Percentiles rank a stretch among this genome's conserved stretches.
These are phyloP conservation scores for Penicillium mononematosum DNA, from an alignment of 495 filamentous ascomycete species.

Conservation along the genomic window DNA sequence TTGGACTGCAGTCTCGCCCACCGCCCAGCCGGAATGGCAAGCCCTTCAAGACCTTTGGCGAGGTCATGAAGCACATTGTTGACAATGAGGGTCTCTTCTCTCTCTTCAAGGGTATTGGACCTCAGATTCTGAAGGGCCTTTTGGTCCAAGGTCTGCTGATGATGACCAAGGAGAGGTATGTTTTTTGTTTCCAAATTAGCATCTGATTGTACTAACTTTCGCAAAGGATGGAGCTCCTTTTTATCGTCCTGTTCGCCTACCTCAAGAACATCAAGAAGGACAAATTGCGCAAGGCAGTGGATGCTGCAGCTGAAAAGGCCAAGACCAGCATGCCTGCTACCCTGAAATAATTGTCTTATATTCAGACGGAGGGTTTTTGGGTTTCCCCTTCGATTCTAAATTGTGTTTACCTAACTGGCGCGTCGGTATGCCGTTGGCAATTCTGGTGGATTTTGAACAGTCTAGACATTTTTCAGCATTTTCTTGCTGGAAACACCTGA, in stretches of 20 bases:
- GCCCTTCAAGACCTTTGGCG: constrained; percentile 89
- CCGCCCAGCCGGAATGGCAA: constrained; percentile 82
- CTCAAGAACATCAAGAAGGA: constrained; percentile 66
- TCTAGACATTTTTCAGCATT: constrained; percentile 19
- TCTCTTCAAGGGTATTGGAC: constrained; percentile 95
- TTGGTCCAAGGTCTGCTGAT: constrained; percentile 94
- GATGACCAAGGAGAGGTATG: constrained; percentile 98
- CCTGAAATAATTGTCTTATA: constrained; percentile 38
- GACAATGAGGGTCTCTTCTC: constrained; percentile 78
- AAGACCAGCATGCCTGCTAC: constrained; percentile 47
- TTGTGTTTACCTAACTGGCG: constrained; percentile 24
- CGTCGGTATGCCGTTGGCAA: constrained; percentile 21
- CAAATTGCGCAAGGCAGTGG: constrained; percentile 67
- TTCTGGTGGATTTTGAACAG: constrained; percentile 14
- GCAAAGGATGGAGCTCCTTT: constrained; percentile 80
- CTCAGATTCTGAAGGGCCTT: constrained; percentile 89
- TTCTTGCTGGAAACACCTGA: constrained; percentile 2
- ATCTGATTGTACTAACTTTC: constrained; percentile 26
- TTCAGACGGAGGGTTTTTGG: neutral
- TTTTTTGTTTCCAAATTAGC: neutral
- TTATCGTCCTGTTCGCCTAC: constrained; percentile 83
- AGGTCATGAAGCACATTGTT: constrained; percentile 92
- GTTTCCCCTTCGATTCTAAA: constrained; percentile 11
- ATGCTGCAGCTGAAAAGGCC: constrained; percentile 38
- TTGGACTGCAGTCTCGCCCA: constrained; percentile 89